These are phyloP conservation scores for Coemansia sp. DNA, from an alignment of 192 early-diverging fungal genomes.

Conservation along the genomic window DNA sequence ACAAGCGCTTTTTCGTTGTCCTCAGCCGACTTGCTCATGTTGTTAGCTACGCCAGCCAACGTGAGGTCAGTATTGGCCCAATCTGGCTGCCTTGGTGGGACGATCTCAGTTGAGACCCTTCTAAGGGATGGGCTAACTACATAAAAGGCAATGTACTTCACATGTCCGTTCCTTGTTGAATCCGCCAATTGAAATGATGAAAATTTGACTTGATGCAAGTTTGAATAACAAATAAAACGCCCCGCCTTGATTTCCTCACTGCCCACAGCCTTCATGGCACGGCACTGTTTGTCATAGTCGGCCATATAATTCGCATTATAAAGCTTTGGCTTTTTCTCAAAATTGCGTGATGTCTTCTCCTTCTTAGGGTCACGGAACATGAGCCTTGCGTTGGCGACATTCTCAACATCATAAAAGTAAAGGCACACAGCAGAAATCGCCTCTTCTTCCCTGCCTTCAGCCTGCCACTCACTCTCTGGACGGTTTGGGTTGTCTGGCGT, in stretches of 20 bases:
- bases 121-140: background rate
- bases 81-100: background rate
- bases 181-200: background rate
- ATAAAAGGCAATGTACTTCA: conserved; percentile 7
- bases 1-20: background rate
- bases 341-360: background rate
- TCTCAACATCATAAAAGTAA: conserved; percentile 70
- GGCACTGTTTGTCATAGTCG: background rate
- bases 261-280: background rate
- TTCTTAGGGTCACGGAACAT: background rate
- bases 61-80: background rate
- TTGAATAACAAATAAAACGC: background rate
- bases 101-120: background rate
- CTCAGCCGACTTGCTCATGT: background rate
- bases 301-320: background rate
- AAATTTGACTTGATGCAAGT: background rate
- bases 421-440: conserved; percentile 70
- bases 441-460: conserved; percentile 71
- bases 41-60: background rate
- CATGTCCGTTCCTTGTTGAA: background rate
- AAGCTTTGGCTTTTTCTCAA: background rate
- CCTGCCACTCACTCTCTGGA: conserved; percentile 64
- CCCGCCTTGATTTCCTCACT: background rate
- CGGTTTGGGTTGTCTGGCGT: conserved; percentile 64
- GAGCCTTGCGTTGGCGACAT: conserved; percentile 53